A percentile compares a stretch with the other conserved stretches of the same genome.
phyloP scores from a whole-genome alignment of 2,329 filamentous ascomycete genomes.

The Waltergamsia citrina region DNA sequence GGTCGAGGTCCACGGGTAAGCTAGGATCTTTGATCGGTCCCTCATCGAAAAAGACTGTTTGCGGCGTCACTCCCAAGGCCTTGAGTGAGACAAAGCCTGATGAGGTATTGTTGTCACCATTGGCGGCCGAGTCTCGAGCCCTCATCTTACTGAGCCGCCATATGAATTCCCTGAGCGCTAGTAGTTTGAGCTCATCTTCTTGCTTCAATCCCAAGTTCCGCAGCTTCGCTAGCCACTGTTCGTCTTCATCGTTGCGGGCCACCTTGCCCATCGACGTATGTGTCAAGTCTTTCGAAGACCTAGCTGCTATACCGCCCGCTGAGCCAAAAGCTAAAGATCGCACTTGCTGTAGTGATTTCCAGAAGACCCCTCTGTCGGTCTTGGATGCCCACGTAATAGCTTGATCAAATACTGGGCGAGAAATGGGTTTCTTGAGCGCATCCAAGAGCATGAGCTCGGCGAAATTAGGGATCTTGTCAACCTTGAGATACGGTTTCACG shows the following conservation, averaged over 20 bases:
- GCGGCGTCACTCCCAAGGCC: slow-evolving; percentile 66
- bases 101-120: slow-evolving; percentile 11
- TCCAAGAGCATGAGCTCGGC: slow-evolving; percentile 70
- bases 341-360: slow-evolving; percentile 66
- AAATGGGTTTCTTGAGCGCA: slow-evolving; percentile 70
- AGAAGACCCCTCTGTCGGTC: slow-evolving; percentile 74
- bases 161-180: slow-evolving; percentile 82
- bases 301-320: slow-evolving; percentile 38
- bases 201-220: slow-evolving; percentile 70
- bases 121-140: slow-evolving; percentile 36
- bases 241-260: slow-evolving; percentile 81
- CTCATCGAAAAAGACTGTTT: slow-evolving; percentile 90
- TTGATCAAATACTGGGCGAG: slow-evolving; percentile 74
- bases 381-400: slow-evolving; percentile 79
- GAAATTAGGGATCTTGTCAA: slow-evolving; percentile 54
- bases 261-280: slow-evolving; percentile 51
- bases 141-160: slow-evolving; percentile 75
- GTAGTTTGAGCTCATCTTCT: slow-evolving; percentile 84
- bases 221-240: slow-evolving; percentile 81
- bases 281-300: slow-evolving; percentile 46
- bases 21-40: slow-evolving; percentile 41
- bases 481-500: slow-evolving; percentile 72
- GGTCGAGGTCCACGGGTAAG: slow-evolving; percentile 18
- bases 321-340: slow-evolving; percentile 55
- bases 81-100: slow-evolving; percentile 57